Evolutionary conservation across 2,329 filamentous ascomycete species (phyloP).

Genomic region (Ascochyta lentis): DNA sequence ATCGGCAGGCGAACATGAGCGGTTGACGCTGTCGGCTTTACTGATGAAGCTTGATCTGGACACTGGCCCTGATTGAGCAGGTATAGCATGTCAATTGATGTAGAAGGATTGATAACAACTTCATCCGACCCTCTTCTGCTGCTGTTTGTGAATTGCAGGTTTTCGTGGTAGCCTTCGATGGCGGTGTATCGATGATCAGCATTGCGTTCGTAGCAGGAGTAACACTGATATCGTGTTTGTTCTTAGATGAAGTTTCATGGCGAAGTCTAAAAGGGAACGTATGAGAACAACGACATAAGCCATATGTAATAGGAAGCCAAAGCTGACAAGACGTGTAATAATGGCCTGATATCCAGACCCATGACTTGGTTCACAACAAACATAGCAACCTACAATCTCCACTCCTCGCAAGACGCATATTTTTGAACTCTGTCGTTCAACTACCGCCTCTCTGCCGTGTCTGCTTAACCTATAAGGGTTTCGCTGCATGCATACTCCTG

Average conservation of each 20-base stretch:
- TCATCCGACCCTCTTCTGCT: too few relatives aligned
- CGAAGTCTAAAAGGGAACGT: background rate
- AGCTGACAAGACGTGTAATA: background rate
- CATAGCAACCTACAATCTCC: slow-evolving; percentile 5
- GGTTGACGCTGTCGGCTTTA: background rate
- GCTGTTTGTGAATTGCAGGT: too few relatives aligned
- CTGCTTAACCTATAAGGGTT: background rate
- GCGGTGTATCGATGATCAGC: too few relatives aligned
- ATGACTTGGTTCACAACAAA: background rate
- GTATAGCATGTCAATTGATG: too few relatives aligned
- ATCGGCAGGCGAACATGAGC: background rate
- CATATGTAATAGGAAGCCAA: background rate
- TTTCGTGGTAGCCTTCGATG: too few relatives aligned
- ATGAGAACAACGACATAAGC: background rate
- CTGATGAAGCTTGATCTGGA: background rate
- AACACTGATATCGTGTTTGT: too few relatives aligned
- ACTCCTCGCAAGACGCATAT: slow-evolving; percentile 7
- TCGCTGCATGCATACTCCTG: background rate
- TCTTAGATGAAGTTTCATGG: too few relatives aligned
- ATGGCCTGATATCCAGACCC: background rate
- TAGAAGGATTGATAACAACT: too few relatives aligned
- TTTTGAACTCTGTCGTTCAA: slow-evolving; percentile 8
- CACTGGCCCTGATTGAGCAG: background rate
- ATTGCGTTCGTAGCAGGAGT: too few relatives aligned
- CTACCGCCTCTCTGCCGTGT: slow-evolving; percentile 9